These are phyloP conservation scores for Drechslera avenae DNA, from an alignment of 2,329 filamentous ascomycete genomes.

Conservation along the genomic window DNA sequence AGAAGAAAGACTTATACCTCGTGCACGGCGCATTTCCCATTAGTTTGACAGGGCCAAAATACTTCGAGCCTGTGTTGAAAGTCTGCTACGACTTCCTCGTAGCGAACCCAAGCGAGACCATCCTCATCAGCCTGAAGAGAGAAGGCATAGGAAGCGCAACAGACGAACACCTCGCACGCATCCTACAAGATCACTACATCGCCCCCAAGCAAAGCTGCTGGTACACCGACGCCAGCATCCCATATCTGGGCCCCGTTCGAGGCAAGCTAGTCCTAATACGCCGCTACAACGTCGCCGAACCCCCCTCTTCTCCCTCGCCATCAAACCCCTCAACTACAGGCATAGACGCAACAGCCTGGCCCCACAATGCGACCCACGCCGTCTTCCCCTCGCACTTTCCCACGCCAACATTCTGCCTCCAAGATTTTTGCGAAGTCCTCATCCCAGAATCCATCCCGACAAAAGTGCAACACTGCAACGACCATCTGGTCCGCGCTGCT, in stretches of 20 bases:
- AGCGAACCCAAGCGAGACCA: constrained; percentile 75
- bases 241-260: constrained; percentile 76
- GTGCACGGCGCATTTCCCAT: constrained; percentile 92
- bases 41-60: constrained; percentile 78
- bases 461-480: constrained; percentile 76
- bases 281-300: constrained; percentile 67
- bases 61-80: constrained; percentile 74
- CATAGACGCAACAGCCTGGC: constrained; percentile 71
- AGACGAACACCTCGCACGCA: constrained; percentile 76
- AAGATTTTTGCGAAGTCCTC: constrained; percentile 92
- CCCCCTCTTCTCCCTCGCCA: background rate
- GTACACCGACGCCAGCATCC: constrained; percentile 77
- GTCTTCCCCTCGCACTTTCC: constrained; percentile 62
- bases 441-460: constrained; percentile 75
- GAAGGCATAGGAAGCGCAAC: constrained; percentile 83
- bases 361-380: constrained; percentile 84
- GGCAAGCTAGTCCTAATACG: constrained; percentile 85
- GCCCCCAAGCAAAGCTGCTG: constrained; percentile 65
- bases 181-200: constrained; percentile 73
- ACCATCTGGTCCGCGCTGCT: constrained; percentile 75
- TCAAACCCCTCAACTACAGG: constrained; percentile 39
- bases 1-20: constrained; percentile 72
- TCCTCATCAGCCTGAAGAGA: constrained; percentile 88
- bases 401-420: constrained; percentile 67
- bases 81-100: constrained; percentile 77